Conservation (phyloP, 148 eudicot species). For the Spergularia marina region DNA sequence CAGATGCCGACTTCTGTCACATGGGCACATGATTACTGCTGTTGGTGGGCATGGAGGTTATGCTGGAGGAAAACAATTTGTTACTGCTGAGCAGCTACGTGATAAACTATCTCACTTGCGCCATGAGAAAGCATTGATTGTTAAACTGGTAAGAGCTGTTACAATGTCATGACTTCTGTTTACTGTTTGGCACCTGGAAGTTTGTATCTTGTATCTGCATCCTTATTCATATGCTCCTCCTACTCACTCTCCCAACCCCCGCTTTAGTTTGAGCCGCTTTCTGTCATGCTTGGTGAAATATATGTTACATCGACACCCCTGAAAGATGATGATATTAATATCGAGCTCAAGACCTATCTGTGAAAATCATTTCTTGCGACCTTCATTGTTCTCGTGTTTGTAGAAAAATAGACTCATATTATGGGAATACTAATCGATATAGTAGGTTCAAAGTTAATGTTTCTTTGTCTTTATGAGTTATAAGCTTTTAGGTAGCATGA, state of each 20-base stretch:
- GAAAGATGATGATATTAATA: background rate
- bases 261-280: too few species aligned
- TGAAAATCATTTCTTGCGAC: background rate
- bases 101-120: constrained; percentile 91
- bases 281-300: too few species aligned
- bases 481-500: background rate
- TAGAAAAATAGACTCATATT: background rate
- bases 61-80: constrained; percentile 90
- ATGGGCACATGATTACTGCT: constrained; percentile 96
- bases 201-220: background rate
- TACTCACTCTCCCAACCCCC: background rate
- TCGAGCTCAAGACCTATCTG: background rate
- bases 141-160: constrained; percentile 63
- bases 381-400: constrained; percentile 1
- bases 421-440: background rate
- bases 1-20: constrained; percentile 86
- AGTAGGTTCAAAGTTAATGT: background rate
- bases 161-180: background rate
- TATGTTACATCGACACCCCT: too few species aligned
- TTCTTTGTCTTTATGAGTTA: background rate
- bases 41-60: constrained; percentile 99
- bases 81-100: constrained; percentile 88
- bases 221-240: background rate
- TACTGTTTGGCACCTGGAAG: background rate
- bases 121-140: constrained; percentile 81